phyloP scores from a whole-genome alignment of 306 rosid genomes.

The Prunus salicina region DNA sequence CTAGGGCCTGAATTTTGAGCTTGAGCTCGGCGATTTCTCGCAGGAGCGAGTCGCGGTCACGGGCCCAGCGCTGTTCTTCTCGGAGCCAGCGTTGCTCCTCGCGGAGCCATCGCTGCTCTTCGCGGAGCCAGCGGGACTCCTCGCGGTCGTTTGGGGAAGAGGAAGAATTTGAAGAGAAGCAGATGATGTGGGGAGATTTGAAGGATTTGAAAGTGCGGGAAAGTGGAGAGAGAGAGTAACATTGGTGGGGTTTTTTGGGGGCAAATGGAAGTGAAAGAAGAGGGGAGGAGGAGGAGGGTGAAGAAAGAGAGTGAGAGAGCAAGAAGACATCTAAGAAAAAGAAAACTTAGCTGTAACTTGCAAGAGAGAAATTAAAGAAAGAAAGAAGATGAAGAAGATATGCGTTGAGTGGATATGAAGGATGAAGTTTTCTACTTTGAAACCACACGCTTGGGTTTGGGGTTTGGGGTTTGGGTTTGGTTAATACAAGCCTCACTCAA shows the following conservation, averaged over 20 bases:
- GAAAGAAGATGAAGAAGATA: neutral
- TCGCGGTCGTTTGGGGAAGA: constrained; percentile 44
- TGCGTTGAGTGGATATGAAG: neutral
- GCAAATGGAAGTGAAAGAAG: neutral
- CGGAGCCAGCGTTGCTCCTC: constrained; percentile 93
- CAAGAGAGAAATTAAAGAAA: neutral
- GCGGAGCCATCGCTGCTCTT: constrained; percentile 86
- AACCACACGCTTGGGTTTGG: no score
- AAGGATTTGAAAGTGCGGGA: constrained; percentile 29
- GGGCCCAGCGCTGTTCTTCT: constrained; percentile 70
- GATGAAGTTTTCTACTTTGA: neutral
- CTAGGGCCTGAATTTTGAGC: constrained; percentile 51
- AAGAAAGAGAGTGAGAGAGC: constrained; percentile 8
- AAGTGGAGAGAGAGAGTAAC: constrained; percentile 6
- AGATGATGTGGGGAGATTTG: neutral
- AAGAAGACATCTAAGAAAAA: neutral
- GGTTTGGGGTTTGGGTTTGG: no score
- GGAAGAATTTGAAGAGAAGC: constrained; percentile 32
- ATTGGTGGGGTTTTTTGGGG: constrained; percentile 15
- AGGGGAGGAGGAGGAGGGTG: neutral
- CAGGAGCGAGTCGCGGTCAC: constrained; percentile 72
- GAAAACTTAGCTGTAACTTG: neutral
- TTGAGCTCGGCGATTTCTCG: constrained; percentile 59
- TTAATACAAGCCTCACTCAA: no score
- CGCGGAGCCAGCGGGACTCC: constrained; percentile 73